Conservation (phyloP, 495 filamentous ascomycete species). For the Hypoxylon crocopeplum region DNA sequence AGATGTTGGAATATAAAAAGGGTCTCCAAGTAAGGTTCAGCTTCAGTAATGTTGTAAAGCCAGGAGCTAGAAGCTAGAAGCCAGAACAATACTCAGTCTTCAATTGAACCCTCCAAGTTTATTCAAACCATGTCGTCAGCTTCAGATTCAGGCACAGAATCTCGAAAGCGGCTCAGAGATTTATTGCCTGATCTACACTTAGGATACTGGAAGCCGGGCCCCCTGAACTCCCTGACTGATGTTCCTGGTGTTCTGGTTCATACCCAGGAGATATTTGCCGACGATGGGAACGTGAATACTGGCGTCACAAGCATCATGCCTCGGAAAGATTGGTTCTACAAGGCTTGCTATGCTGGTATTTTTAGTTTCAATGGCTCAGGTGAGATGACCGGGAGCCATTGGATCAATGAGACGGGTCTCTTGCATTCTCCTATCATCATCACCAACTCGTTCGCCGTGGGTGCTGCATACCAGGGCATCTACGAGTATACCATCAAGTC, state of each 20-base stretch:
- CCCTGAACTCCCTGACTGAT: slow-evolving; percentile 59
- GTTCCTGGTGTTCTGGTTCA: slow-evolving; percentile 56
- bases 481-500: slow-evolving; percentile 56
- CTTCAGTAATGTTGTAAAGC: not conserved
- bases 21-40: not conserved
- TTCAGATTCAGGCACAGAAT: slow-evolving; percentile 5
- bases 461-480: slow-evolving; percentile 55
- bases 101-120: not conserved
- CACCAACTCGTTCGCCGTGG: slow-evolving; percentile 58
- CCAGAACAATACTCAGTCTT: not conserved
- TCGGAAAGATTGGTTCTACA: slow-evolving; percentile 53
- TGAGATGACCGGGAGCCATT: slow-evolving; percentile 60
- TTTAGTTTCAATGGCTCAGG: slow-evolving; percentile 63
- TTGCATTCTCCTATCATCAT: slow-evolving; percentile 58
- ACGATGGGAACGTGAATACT: slow-evolving; percentile 50
- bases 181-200: slow-evolving; percentile 50
- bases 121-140: slow-evolving; percentile 22
- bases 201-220: slow-evolving; percentile 47
- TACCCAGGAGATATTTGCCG: slow-evolving; percentile 51
- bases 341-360: slow-evolving; percentile 56
- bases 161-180: slow-evolving; percentile 48
- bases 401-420: slow-evolving; percentile 60
- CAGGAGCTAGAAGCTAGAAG: not conserved
- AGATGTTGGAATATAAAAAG: slow-evolving; percentile 9
- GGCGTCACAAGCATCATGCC: slow-evolving; percentile 61